Evolutionary conservation across 2,329 filamentous ascomycete species (phyloP).

Genomic region (Harringtonia aguacate): DNA sequence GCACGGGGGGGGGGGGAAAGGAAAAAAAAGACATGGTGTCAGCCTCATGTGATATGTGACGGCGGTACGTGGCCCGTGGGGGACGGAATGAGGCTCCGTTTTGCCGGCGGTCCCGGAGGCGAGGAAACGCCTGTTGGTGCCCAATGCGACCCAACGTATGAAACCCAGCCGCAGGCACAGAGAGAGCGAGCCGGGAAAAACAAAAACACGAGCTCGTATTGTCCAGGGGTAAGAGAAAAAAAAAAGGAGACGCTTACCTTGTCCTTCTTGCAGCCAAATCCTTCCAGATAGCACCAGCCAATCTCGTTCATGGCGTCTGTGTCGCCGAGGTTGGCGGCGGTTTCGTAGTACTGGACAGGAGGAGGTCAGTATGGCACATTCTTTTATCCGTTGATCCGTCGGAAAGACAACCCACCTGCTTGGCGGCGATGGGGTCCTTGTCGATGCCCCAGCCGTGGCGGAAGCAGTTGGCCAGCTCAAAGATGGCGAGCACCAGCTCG

Average conservation of each 20-base stretch:
- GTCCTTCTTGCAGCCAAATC: constrained; percentile 96
- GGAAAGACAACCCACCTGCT: constrained; percentile 38
- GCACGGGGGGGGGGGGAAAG: too few species aligned
- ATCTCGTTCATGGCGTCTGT: constrained; percentile 97
- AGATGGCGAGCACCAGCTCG: constrained; percentile 91
- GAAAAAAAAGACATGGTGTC: constrained; percentile 22
- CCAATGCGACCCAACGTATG: constrained; percentile 1
- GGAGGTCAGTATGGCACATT: too few species aligned
- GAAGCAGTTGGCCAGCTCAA: constrained; percentile 88
- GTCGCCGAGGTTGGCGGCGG: constrained; percentile 90
- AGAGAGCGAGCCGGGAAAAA: not conserved
- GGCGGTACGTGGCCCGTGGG: not conserved
- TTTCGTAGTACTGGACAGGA: constrained; percentile 75
- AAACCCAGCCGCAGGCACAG: not conserved
- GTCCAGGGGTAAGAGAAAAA: not conserved
- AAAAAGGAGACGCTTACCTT: constrained; percentile 57
- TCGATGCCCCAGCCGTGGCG: constrained; percentile 88
- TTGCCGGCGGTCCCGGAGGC: not conserved
- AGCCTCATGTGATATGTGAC: constrained; percentile 35
- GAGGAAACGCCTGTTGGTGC: constrained; percentile 1
- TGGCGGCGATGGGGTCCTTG: constrained; percentile 76
- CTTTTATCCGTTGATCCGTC: too few species aligned
- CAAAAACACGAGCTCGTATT: not conserved
- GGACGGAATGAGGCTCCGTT: not conserved
- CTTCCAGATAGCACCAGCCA: constrained; percentile 90